These are phyloP conservation scores for Alternaria rosae DNA, from an alignment of 2,329 filamentous ascomycete genomes.

Conservation along the genomic window DNA sequence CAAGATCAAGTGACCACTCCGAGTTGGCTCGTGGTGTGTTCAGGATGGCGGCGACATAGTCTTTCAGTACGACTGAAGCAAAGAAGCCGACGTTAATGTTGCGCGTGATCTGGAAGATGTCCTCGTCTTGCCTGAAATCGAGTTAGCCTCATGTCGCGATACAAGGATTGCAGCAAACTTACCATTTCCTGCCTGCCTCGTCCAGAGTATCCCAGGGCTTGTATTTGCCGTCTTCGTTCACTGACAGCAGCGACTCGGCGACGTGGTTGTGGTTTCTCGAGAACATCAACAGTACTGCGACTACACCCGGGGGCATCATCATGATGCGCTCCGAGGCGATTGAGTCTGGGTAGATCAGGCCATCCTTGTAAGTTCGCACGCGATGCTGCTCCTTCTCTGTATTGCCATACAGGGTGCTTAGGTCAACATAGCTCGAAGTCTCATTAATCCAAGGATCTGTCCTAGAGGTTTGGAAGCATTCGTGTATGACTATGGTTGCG, in stretches of 20 bases:
- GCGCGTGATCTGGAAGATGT: slow-evolving; percentile 64
- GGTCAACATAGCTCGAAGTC: slow-evolving; percentile 76
- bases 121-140: slow-evolving; percentile 38
- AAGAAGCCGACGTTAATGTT: slow-evolving; percentile 61
- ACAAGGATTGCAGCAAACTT: not conserved
- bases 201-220: slow-evolving; percentile 72
- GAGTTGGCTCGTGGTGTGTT: slow-evolving; percentile 75
- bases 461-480: slow-evolving; percentile 70
- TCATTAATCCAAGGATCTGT: slow-evolving; percentile 68
- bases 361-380: slow-evolving; percentile 70
- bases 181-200: slow-evolving; percentile 47
- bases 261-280: slow-evolving; percentile 83
- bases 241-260: slow-evolving; percentile 75
- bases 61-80: slow-evolving; percentile 72
- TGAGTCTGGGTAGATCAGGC: slow-evolving; percentile 72
- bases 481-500: slow-evolving; percentile 68
- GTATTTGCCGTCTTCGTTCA: slow-evolving; percentile 82
- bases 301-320: slow-evolving; percentile 72
- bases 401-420: slow-evolving; percentile 74
- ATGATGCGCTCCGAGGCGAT: slow-evolving; percentile 71
- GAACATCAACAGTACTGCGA: slow-evolving; percentile 71
- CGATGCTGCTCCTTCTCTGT: slow-evolving; percentile 70
- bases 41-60: slow-evolving; percentile 81
- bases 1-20: slow-evolving; percentile 81
- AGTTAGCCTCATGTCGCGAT: not conserved